Evolutionary conservation across 169 alveolate species (phyloP), one percentile per base, ranked within the genome.

Genomic region (Plasmodium gaboni): DNA sequence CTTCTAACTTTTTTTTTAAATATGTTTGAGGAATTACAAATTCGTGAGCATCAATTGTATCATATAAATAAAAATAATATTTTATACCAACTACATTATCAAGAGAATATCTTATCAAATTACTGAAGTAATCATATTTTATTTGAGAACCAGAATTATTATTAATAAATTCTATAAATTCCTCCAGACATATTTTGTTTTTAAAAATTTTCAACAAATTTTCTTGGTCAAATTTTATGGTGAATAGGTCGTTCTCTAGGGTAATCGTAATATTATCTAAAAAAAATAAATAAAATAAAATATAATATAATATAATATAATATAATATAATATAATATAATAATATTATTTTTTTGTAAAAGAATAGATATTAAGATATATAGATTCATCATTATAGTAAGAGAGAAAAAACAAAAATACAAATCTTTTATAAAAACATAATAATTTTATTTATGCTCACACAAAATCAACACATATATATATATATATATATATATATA

Each of bases 11-110:
- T 51, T 78, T 59, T 19, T 59, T 78, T 51, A 78, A 65, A 78
- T 78, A 65, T 69, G 87, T 89, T 88, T 94, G 92, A 10, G 96
- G 96, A 15, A 94, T 93, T 42, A 94, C 94, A 71, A 90, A 94
- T 46, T 94, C 96, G 22, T 87, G 74, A n/a, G 94, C 96, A 74
- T 94, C 96, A 44, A 94, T 94, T 12, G 96, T 92, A 53, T 94
- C 96, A 88, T 88, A 89, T 60, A 94, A 68, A 68, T 90, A 94
- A 76, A 94, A 94, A 72, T 92, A 93, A 61, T 94, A 94, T 80
- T 92, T 92, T 13, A 94, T 69, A 4, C 96, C 95, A 87, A 93
- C 64, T 4, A 65, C 80, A 42, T 67, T 86, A 19, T 94, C 93
- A 26, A 94, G n/a, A 22, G 80, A 53, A 51, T 88, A 42, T 19